Evolutionary conservation across 768 basidiomycete species (phyloP), one percentile per base, ranked within the genome.

Genomic region (Amanita fuliginea): DNA sequence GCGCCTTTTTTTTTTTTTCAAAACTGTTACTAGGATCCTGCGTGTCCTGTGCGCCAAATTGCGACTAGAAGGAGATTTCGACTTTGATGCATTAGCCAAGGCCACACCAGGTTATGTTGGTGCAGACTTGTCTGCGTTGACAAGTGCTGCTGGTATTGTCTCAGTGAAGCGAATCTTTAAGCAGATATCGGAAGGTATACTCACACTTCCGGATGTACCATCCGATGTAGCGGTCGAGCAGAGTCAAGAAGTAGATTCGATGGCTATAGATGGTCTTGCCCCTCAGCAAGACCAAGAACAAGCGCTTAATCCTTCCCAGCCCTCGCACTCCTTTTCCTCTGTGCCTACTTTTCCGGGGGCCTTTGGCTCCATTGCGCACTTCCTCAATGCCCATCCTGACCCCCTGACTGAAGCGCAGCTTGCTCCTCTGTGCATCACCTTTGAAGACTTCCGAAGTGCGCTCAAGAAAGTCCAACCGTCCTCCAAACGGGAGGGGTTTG

Each of bases 101-200:
- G 81, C 86, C 1, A 99, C 95, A 0, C 96, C 96, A 2, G 96
- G 96, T 2, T 99, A 96, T 57, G 94, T 98, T 10, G 94, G 96
- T 24, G 96, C 96, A 0, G 95, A 99, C 68, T 64, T 98, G 28
- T 79, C 87, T 0, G 87, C 94, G 0, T 67, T 98, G 4, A 89
- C 92, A 0, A 87, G 91, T 6, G 92, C 93, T 18, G 95, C 95
- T 1, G 95, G 95, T 1, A 87, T 97, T 48, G 86, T 92, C 43
- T 94, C 96, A 0, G 94, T 98, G 28, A 97, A 97, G 64, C 78
- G 96, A 21, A 96, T 98, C 59, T 97, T 98, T 66, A 78, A 85
- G 54, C 73, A 79, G 56, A 63, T 92, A 7, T 82, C 85, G 0
- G 80, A 83, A 13, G 82, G 80, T 8, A 76, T 76, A 0, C 62